Percentiles rank a stretch among this genome's conserved stretches.
Conservation (phyloP, 2,329 filamentous ascomycete species). For the Geoglossum cookeanum region DNA sequence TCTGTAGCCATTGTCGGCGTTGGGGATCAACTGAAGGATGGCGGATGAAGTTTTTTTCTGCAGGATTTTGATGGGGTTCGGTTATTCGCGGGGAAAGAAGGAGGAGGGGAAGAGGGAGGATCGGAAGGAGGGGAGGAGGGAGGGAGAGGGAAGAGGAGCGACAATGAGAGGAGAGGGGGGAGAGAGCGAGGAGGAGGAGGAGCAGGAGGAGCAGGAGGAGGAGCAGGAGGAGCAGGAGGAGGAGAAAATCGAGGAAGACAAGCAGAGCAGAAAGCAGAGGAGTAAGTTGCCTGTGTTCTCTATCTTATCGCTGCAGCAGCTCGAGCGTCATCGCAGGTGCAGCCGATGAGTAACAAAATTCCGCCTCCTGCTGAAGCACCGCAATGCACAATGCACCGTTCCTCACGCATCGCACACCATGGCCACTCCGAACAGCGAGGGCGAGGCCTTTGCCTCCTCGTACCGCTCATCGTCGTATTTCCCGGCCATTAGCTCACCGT, state of each 20-base stretch:
- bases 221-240: too few species aligned
- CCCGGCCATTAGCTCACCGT: not conserved
- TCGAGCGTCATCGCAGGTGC: not conserved
- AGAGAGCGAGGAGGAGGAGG: not conserved
- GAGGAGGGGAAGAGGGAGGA: too few species aligned
- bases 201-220: too few species aligned
- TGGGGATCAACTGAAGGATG: too few species aligned
- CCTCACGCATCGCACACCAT: not conserved
- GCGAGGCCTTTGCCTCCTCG: not conserved
- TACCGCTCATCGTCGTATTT: not conserved
- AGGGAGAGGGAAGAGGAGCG: too few species aligned
- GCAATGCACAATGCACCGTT: not conserved
- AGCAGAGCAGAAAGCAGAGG: too few species aligned
- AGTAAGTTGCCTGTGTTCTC: not conserved
- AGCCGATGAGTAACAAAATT: not conserved
- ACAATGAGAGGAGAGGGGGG: too few species aligned
- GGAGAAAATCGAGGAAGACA: too few species aligned
- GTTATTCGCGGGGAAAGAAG: too few species aligned
- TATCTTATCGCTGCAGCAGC: not conserved
- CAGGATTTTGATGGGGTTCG: too few species aligned
- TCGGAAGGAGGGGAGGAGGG: too few species aligned
- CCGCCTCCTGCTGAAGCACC: not conserved
- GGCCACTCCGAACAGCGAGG: not conserved
- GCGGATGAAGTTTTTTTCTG: too few species aligned
- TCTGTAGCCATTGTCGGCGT: slow-evolving; percentile 8